These are phyloP conservation scores for Xylariaceae sp. DNA, from an alignment of 2,329 filamentous ascomycete genomes.

Conservation along the genomic window DNA sequence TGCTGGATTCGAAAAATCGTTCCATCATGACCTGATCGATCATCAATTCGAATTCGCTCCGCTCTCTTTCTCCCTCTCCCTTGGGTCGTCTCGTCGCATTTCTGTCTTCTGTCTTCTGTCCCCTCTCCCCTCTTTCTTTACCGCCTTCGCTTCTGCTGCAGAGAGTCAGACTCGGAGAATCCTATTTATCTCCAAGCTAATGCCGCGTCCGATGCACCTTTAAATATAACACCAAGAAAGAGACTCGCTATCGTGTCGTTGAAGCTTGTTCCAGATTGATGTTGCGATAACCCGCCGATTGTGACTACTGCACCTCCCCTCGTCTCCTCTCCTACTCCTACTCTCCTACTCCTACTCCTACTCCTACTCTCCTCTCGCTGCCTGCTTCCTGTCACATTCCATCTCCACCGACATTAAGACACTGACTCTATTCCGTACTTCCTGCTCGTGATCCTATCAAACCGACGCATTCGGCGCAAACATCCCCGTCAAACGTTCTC, in stretches of 20 bases:
- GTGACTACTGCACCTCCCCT: background rate
- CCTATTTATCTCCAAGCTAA: background rate
- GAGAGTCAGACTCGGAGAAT: background rate
- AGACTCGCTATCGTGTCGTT: background rate
- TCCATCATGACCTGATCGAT: constrained; percentile 31
- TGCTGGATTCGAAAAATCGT: constrained; percentile 28
- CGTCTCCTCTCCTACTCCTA: background rate
- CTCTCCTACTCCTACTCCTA: background rate
- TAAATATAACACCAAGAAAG: background rate
- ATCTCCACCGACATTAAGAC: background rate
- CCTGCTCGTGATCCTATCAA: background rate
- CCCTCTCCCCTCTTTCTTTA: background rate
- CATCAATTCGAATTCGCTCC: constrained; percentile 1
- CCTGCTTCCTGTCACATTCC: too few species aligned
- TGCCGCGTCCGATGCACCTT: background rate
- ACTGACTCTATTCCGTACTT: background rate
- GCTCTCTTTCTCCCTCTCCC: background rate
- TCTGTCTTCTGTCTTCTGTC: background rate
- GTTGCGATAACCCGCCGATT: background rate
- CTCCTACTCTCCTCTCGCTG: background rate
- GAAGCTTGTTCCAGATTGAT: background rate
- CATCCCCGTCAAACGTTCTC: background rate
- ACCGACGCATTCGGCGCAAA: background rate
- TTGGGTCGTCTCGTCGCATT: background rate
- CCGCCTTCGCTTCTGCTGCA: constrained; percentile 3